Percentiles rank a stretch among this genome's conserved stretches.
phyloP scores from a whole-genome alignment of 176 grass and related monocot genomes.

The Microstegium vimineum region DNA sequence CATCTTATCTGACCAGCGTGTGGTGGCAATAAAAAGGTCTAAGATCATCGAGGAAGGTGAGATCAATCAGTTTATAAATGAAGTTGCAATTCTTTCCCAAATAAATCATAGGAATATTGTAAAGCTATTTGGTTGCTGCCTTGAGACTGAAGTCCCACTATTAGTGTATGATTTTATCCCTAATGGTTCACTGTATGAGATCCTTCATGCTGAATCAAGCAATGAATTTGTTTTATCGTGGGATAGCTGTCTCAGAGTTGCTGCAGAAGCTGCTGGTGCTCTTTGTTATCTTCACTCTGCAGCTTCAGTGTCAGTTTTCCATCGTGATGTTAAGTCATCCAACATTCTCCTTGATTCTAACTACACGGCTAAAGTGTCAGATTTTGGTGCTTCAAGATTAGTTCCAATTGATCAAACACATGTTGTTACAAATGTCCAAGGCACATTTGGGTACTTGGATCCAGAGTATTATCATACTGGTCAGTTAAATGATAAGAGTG shows the following conservation, averaged over 20 bases:
- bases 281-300: too few species aligned
- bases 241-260: neutral
- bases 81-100: slow-evolving; percentile 1
- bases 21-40: neutral
- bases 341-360: too few species aligned
- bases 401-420: too few species aligned
- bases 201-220: neutral
- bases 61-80: neutral
- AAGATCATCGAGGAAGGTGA: neutral
- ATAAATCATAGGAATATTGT: slow-evolving; percentile 8
- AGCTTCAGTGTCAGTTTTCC: too few species aligned
- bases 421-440: too few species aligned
- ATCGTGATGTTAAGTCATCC: too few species aligned
- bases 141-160: neutral
- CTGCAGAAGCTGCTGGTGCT: too few species aligned
- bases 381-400: too few species aligned
- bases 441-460: too few species aligned
- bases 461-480: too few species aligned
- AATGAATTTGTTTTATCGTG: neutral
- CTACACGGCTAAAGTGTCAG: too few species aligned
- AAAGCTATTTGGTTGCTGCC: neutral
- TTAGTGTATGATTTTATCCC: neutral
- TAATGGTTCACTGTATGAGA: neutral
- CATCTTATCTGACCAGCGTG: neutral
- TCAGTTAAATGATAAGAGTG: neutral